Evolutionary conservation across 805 yeast species (phyloP), one percentile per base, ranked within the genome.

Genomic region (Saccharomycopsis lassenensis): DNA sequence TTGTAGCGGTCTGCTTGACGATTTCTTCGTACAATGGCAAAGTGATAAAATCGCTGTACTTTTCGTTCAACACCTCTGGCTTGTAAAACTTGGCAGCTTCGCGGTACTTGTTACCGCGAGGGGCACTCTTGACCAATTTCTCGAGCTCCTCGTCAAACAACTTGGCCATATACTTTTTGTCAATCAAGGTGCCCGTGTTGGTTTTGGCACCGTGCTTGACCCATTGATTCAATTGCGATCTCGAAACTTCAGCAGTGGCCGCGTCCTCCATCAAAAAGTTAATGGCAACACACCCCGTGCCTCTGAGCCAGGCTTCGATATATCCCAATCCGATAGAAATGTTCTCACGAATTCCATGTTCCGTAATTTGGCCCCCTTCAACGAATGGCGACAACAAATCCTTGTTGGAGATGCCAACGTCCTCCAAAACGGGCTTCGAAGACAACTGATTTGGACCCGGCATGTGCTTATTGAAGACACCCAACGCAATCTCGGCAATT

Each of bases 231-330:
- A 77, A 67, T 58, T 74, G 80, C 23, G 77, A 65, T 50, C 85
- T 67, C 20, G 81, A 75, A n/a, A 77, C 83, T 56, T 77, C 84
- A 35, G 83, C 84, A 37, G 83, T 77, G 35, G 83, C 84, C 23
- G 84, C 84, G 50, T 77, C 84, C 60, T 77, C 85, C 85, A 77
- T 77, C 57, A 77, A 62, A 57, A 66, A 73, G 64, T 77, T 74
- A 59, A 77, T 76, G 45, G 85, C 83, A 38, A 77, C 82, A 56
- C 82, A 75, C 7, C 84, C 84, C 40, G 71, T 58, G 37, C 79
- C 78, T 43, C 80, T 63, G 49, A 77, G 70, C 83, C 83, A 76
- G 24, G 82, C 82, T 60, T 75, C 83, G 61, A 74, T 73, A 59
- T 77, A 76, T 17, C 77, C 71, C 43, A 77, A 65, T 31, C 82